phyloP scores from a whole-genome alignment of 805 yeast species.

The Candida michaelii region DNA sequence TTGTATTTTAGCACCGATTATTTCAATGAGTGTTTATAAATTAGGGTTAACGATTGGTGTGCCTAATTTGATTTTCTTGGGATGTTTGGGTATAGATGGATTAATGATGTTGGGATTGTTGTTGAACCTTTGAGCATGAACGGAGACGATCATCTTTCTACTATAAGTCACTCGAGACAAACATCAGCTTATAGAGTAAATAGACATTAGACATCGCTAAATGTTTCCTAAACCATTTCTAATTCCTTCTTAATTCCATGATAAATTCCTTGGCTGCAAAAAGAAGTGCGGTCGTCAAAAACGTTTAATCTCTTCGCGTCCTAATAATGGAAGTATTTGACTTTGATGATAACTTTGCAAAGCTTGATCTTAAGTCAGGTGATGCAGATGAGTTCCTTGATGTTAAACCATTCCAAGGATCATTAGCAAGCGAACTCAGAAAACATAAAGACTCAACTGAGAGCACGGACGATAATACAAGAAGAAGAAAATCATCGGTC shows the following conservation, averaged over 20 bases:
- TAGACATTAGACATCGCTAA: no score
- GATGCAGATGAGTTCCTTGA: conserved; percentile 1
- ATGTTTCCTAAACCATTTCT: no score
- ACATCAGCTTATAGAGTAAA: no score
- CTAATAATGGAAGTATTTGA: conserved; percentile 4
- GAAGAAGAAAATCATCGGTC: conserved; percentile 16
- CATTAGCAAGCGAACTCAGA: not conserved
- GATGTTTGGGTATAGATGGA: conserved; percentile 1
- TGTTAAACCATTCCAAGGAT: conserved; percentile 3
- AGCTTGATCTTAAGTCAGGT: not conserved
- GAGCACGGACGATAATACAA: not conserved
- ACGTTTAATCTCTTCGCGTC: not conserved
- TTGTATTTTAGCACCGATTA: conserved; percentile 46
- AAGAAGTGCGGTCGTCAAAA: not conserved
- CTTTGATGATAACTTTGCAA: conserved; percentile 1
- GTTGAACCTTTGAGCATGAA: not conserved
- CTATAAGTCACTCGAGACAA: no score
- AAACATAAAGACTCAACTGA: not conserved
- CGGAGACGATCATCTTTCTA: no score
- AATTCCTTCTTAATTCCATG: no score
- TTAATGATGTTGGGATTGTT: not conserved
- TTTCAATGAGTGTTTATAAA: conserved; percentile 46
- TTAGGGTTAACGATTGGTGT: conserved; percentile 17
- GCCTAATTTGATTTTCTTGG: conserved; percentile 24
- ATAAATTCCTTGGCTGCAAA: not conserved